Base-by-base conservation (phyloP, 306 rosid species). In the Dryas drummondii region DNA sequence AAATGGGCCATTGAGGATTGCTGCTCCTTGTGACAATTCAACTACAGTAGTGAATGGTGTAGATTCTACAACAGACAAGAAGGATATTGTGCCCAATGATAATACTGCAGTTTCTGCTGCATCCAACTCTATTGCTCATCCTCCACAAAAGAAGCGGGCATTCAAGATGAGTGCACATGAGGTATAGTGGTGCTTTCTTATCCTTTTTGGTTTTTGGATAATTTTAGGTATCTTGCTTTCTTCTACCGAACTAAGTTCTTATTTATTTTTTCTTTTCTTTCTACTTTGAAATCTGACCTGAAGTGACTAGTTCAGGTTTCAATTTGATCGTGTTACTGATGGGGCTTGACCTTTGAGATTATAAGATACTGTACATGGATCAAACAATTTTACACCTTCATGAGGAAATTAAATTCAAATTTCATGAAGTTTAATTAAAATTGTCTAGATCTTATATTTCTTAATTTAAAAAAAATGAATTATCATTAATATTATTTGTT, bases 91-190 rank as follows among this genome's bases (percentile, higher is more conserved):
- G 27, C 46, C 66, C 42, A 66, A 73, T 72, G 70, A 53, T 53
- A 80, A 74, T 41, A 44, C 57, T 68, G 57, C 75, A 58, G 87
- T 81, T 81, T 72, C 88, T 79, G 78, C 48, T 42, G 71, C 78
- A 82, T 58, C 58, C 14, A 75, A 81, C 19, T 68, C 83, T 70
- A 85, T 67, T 74, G 62, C 77, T 27, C 42, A 42, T 74, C 81
- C 84, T 65, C 76, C 87, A 40, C 94, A 74, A 78, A 91, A 83
- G 83, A 86, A 83, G 73, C 81, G 77, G 77, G 87, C 88, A 53
- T 94, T 94, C 77, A 80, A 76, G 80, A 90, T 94, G 97, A 94
- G 97, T 71, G 97, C 91, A 17, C 91, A 87, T 7, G 97, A 94
- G 99, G 99, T 92, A 84, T 81, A 83, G 53, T 63, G 61, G 65